These are phyloP conservation scores for Areca catechu DNA, from an alignment of 176 grass and related monocot genomes.

Conservation along the genomic window DNA sequence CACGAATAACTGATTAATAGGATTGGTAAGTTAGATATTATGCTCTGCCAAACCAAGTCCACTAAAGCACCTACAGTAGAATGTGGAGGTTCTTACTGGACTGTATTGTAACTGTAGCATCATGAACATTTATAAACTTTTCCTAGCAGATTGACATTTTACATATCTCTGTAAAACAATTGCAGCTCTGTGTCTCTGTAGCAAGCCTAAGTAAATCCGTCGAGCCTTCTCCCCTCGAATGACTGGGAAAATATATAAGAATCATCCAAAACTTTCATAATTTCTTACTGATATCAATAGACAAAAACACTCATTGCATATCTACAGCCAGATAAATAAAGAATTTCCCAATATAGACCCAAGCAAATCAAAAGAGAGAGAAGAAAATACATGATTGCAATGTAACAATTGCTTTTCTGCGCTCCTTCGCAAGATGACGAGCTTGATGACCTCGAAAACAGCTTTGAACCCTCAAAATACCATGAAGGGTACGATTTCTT, in stretches of 20 bases:
- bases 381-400: constrained; percentile 77
- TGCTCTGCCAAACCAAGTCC: background rate
- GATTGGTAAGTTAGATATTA: constrained; percentile 1
- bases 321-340: background rate
- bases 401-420: constrained; percentile 54
- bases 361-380: background rate
- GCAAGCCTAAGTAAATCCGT: constrained; percentile 34
- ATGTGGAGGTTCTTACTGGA: constrained; percentile 45
- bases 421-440: constrained; percentile 50
- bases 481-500: constrained; percentile 81
- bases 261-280: constrained; percentile 2
- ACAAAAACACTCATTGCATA: too few relatives aligned
- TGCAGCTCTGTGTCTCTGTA: constrained; percentile 52
- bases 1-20: constrained; percentile 56
- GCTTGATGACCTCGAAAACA: constrained; percentile 94
- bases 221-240: constrained; percentile 75
- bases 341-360: background rate
- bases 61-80: background rate
- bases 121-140: constrained; percentile 41
- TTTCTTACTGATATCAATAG: too few relatives aligned
- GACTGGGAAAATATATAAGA: constrained; percentile 31
- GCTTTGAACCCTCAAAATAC: constrained; percentile 96
- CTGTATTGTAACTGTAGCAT: constrained; percentile 74
- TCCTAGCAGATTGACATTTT: constrained; percentile 52
- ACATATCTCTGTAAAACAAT: constrained; percentile 63